Percentiles rank a stretch among this genome's conserved stretches.
Evolutionary conservation across 2,329 filamentous ascomycete genomes (phyloP).

Genomic region (Xylaria sp.): DNA sequence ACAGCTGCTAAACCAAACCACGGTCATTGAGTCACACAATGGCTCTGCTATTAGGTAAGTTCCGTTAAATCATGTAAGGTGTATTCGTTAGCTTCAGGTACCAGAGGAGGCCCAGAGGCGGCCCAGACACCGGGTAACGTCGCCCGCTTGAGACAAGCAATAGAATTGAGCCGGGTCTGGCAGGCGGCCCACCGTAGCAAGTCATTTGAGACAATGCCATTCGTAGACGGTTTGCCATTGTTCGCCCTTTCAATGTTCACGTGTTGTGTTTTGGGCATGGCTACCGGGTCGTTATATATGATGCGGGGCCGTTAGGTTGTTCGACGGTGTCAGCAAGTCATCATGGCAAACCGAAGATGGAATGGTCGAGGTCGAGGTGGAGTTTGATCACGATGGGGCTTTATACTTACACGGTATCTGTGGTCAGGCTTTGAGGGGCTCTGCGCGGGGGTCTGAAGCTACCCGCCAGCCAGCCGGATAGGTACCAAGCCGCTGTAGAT

Average conservation of each 20-base stretch:
- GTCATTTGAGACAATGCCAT: background rate
- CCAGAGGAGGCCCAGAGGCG: slow-evolving; percentile 1
- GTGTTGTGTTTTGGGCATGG: slow-evolving; percentile 22
- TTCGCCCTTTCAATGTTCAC: slow-evolving; percentile 4
- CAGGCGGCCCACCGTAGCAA: slow-evolving; percentile 7
- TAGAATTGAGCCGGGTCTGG: background rate
- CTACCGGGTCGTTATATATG: background rate
- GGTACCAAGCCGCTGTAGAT: slow-evolving; percentile 16
- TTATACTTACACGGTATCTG: background rate
- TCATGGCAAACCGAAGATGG: slow-evolving; percentile 9
- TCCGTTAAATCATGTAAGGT: background rate
- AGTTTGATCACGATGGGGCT: slow-evolving; percentile 4
- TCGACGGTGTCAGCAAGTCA: slow-evolving; percentile 20
- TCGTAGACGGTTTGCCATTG: background rate
- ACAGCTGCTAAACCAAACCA: background rate
- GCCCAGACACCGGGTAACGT: slow-evolving; percentile 21
- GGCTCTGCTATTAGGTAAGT: slow-evolving; percentile 16
- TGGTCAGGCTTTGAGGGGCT: background rate
- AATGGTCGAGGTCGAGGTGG: background rate
- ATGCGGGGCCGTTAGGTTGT: slow-evolving; percentile 14
- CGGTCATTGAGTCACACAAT: slow-evolving; percentile 21
- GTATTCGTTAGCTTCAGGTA: slow-evolving; percentile 23
- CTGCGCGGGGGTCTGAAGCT: background rate
- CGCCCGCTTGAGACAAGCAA: slow-evolving; percentile 10
- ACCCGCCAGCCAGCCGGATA: slow-evolving; percentile 24